Evolutionary conservation across 2,329 filamentous ascomycete species (phyloP), one percentile per base, ranked within the genome.

Genomic region (Cladosporium sp.): DNA sequence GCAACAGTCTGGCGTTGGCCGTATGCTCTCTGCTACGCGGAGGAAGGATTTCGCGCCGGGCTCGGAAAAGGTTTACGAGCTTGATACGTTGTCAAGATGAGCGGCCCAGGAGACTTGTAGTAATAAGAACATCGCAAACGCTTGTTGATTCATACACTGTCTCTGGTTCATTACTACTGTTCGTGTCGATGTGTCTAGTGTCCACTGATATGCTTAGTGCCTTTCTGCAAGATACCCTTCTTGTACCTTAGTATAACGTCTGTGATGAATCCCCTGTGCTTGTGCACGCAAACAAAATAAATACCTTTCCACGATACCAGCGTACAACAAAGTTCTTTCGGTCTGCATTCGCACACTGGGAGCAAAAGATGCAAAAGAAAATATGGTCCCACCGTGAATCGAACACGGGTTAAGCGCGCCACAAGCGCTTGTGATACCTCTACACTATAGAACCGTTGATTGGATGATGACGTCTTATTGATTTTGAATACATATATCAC

Each of bases 41-140:
- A 44, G 51, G 36, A 64, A 41, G 36, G 61, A 64, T 32, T 64
- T 64, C 12, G 61, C 61, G 34, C 21, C 61, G 2, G 61, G 61
- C 1, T 49, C 51, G 8, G 51, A 38, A 18, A 64, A 54, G 51
- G 49, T 24, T 4, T 64, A 64, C 12, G 61, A 64, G 49, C 36
- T 64, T 21, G 61, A 57, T n/a, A 44, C 32, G 24, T 8, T 64
- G 59, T 28, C 18, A 5, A 51, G 32, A 34, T 62, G 32, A 62
- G 41, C n/a, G n/a, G n/a, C 3, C 10, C 10, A n/a, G n/a, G n/a
- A 21, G 21, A 47, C 2, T 12, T 1, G 15, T n/a, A 10, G 18
- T 44, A n/a, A 44, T 3, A 44, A n/a, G 18, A 44, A 10, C 8
- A 21, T 2, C 2, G 15, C 38, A 44, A 15, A n/a, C 18, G 18